Base-by-base conservation (phyloP, 2,329 filamentous ascomycete species). In the Nothophoma quercina region DNA sequence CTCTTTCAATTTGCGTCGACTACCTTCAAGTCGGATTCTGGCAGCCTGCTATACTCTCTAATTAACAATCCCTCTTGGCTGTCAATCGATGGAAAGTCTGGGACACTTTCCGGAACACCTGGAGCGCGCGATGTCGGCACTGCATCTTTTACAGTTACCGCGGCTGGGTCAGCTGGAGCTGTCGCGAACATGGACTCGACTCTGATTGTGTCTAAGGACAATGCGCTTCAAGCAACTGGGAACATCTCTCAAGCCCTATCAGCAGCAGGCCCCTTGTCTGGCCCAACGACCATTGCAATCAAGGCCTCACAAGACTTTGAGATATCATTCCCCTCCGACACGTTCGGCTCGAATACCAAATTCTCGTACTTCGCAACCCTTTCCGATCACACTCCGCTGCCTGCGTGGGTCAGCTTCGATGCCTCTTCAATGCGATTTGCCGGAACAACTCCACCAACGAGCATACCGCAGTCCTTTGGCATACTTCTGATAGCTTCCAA, bases 321-420 rank as follows among this genome's bases (percentile, higher is more conserved):
- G 6, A 72, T 78, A 68, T 75, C 84, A 7, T 79, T 80, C 41
- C 62, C 72, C 9, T 62, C 56, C 10, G 65, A 74, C 15, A 90
- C 88, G 0, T 96, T 96, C 70, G 77, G 78, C n/a, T 75, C 82
- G 33, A 74, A 77, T 0, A 73, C 75, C 13, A 80, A 87, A 42
- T 85, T 85, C 19, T 77, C 77, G 51, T 96, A 92, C 72, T 93
- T 95, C 68, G 90, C 90, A 7, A 86, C 88, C 3, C 88, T 90
- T 4, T 81, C 80, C 5, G 84, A 93, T 65, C 89, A 90, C 65
- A 90, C 89, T n/a, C 91, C 92, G 28, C 77, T 96, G 28, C 92
- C 92, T 16, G 87, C 91, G 0, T 96, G 92, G 92, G 78, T 96
- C 35, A 77, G 77, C n/a, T 96, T 96, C 65, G 83, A 95, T 61